A percentile compares a stretch with the other conserved stretches of the same genome.
Evolutionary conservation across 129 eudicot genomes (phyloP).

Genomic region (Logfia minima): DNA sequence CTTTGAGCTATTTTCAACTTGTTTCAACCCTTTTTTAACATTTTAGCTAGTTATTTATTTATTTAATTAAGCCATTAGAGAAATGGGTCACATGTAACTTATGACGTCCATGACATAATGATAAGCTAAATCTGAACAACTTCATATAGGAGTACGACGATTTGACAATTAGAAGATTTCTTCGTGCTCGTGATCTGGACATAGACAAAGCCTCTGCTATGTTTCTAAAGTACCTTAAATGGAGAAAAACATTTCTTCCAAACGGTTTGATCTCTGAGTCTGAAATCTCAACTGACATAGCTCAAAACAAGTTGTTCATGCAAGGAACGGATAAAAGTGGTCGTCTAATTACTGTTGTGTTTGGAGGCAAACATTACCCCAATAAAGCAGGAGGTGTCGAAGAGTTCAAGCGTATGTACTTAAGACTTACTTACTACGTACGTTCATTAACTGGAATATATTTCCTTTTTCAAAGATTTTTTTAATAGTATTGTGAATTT

Average conservation of each 20-base stretch:
- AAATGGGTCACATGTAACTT: neutral
- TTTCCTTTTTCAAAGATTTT: neutral
- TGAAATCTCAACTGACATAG: conserved; percentile 52
- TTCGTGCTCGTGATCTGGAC: conserved; percentile 74
- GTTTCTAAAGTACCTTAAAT: conserved; percentile 60
- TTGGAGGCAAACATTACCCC: conserved; percentile 49
- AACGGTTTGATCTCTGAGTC: conserved; percentile 51
- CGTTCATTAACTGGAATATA: neutral
- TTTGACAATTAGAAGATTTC: conserved; percentile 62
- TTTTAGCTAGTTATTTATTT: neutral
- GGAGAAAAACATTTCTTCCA: conserved; percentile 65
- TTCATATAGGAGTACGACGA: conserved; percentile 59
- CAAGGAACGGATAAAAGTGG: conserved; percentile 71
- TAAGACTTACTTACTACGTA: neutral
- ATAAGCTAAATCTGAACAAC: neutral
- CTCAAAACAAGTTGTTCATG: conserved; percentile 66
- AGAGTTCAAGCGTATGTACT: conserved; percentile 57
- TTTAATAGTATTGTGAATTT: neutral
- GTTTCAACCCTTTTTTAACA: neutral
- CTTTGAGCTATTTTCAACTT: neutral
- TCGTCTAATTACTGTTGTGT: conserved; percentile 53
- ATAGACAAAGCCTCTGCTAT: conserved; percentile 61
- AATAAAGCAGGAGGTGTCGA: conserved; percentile 55
- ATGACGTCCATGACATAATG: neutral
- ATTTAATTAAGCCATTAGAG: neutral